Evolutionary conservation across 2,329 filamentous ascomycete species (phyloP).

Genomic region (Alternaria postmessia): DNA sequence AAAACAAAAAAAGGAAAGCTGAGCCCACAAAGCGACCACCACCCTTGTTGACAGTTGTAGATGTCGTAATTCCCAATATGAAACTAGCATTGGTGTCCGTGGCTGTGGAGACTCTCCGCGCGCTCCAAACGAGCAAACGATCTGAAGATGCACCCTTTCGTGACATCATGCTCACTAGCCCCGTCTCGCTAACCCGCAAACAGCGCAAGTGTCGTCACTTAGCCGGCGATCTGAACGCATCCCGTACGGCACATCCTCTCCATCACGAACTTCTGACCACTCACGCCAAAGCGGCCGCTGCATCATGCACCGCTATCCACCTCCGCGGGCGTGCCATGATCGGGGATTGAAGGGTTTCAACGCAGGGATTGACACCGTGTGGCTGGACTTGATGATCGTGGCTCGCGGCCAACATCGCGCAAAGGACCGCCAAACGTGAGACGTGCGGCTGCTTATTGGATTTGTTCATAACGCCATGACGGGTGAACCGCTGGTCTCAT

Average conservation of each 20-base stretch:
- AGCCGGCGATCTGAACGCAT: neutral
- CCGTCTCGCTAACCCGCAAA: neutral
- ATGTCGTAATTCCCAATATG: no score
- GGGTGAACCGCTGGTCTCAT: neutral
- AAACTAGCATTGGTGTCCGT: no score
- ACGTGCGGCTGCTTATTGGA: slow-evolving; percentile 1
- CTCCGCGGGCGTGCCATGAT: neutral
- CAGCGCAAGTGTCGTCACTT: neutral
- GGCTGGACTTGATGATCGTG: neutral
- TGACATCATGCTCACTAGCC: neutral
- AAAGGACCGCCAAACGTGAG: neutral
- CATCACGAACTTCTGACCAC: neutral
- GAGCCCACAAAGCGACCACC: no score
- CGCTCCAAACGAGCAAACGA: neutral
- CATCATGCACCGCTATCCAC: neutral
- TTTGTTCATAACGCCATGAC: neutral
- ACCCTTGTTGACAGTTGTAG: no score
- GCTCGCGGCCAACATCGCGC: neutral
- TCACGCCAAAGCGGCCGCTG: neutral
- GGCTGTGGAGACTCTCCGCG: no score
- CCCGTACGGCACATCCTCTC: neutral
- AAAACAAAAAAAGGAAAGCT: no score
- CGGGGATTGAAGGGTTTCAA: slow-evolving; percentile 4
- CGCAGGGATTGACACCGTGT: neutral
- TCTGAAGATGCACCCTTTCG: neutral